Conservation (phyloP, 2,329 filamentous ascomycete genomes). For the Dothistroma septosporum region DNA sequence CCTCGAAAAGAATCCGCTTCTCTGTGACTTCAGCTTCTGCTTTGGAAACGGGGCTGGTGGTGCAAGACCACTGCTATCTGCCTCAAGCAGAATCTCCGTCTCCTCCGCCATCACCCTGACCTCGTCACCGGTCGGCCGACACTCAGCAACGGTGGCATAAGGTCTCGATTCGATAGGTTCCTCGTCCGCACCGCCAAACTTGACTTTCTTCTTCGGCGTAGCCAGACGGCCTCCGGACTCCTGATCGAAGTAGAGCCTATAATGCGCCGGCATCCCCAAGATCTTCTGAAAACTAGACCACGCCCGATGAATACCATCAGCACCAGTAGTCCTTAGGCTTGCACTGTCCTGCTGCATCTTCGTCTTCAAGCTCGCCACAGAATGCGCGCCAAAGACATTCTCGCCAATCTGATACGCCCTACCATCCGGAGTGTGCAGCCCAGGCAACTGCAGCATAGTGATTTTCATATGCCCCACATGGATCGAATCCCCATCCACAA, state of each 20-base stretch:
- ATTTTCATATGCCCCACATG: slow-evolving; percentile 3
- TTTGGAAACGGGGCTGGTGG: not conserved
- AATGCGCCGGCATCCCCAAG: not conserved
- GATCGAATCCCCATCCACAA: not conserved
- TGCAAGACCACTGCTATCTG: not conserved
- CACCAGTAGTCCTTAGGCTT: not conserved
- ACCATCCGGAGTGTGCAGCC: not conserved
- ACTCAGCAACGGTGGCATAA: slow-evolving; percentile 1
- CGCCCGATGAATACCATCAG: not conserved
- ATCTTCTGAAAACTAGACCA: not conserved
- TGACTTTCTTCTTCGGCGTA: not conserved
- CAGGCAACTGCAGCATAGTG: not conserved
- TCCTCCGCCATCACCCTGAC: not conserved
- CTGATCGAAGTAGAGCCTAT: slow-evolving; percentile 1
- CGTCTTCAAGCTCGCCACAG: not conserved
- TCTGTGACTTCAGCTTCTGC: not conserved
- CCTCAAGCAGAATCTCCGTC: not conserved
- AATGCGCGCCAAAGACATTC: slow-evolving; percentile 2
- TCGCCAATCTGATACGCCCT: not conserved
- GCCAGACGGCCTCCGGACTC: not conserved
- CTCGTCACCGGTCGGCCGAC: not conserved
- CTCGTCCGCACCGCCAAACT: not conserved
- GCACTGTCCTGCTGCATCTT: not conserved
- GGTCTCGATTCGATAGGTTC: not conserved
- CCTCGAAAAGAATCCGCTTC: not conserved